Conservation (phyloP, 257 asterid species). For the Thymus quinquecostatus region DNA sequence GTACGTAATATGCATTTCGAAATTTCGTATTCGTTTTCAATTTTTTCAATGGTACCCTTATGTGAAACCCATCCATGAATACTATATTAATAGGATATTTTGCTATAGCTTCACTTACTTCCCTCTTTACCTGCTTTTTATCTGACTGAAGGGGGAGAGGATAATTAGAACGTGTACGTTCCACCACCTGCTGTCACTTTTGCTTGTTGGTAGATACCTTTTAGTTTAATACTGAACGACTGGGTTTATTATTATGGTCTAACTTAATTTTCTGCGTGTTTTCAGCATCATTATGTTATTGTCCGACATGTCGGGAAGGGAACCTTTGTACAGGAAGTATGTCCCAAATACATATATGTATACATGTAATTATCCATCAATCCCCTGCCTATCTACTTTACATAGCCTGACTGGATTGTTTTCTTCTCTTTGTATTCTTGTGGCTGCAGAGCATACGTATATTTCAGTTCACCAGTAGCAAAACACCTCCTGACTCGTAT, state of each 20-base stretch:
- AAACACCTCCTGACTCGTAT: constrained; percentile 71
- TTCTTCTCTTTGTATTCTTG: constrained; percentile 29
- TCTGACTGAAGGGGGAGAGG: background rate
- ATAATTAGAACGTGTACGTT: background rate
- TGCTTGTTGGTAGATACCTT: constrained; percentile 10
- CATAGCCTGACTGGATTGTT: constrained; percentile 27
- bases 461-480: constrained; percentile 71
- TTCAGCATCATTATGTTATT: constrained; percentile 81
- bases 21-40: background rate
- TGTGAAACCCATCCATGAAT: constrained; percentile 13
- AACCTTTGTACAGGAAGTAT: constrained; percentile 88
- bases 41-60: background rate
- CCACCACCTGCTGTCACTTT: background rate
- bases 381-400: constrained; percentile 7
- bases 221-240: constrained; percentile 4
- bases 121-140: background rate
- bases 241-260: constrained; percentile 32
- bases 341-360: constrained; percentile 25
- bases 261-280: constrained; percentile 38
- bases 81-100: constrained; percentile 5
- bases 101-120: constrained; percentile 1
- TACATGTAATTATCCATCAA: background rate
- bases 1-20: background rate
- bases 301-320: constrained; percentile 98
- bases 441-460: constrained; percentile 78